Base-by-base conservation (phyloP, 345 rosid species). In the Abelmoschus esculentus region DNA sequence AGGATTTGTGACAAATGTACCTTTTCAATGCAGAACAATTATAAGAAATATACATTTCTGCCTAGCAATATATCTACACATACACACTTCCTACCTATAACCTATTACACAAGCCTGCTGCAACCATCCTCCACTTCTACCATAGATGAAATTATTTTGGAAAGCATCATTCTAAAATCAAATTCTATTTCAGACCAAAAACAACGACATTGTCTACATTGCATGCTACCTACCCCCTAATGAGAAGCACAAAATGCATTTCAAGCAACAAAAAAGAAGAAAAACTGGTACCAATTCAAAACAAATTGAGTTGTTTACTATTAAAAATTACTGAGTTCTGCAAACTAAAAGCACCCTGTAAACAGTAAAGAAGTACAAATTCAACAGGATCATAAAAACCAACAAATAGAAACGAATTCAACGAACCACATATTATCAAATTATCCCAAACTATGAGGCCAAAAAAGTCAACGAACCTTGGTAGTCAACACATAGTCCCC, bases 401-500 rank as follows among this genome's bases (percentile, higher is more conserved):
- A 22, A 22, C 26, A 22, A 22, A 22, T 7, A 61, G 65, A 34
- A 15, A 61, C 14, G 22, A 15, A 49, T 28, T 34, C 44, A 67
- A 34, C 3, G 13, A 66, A 15, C 19, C 13, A 11, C 34, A 1
- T 9, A 66, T 36, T 7, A 49, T 66, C 70, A 49, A 18, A 52
- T 36, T 52, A 31, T 53, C 3, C 7, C 31, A 32, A n/a, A 29
- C n/a, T 32, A n/a, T 29, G 2, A 34, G 29, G 9, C 31, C 61
- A n/a, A 55, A 12, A 22, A 5, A n/a, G 26, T 11, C 1, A 40
- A 26, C 28, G 18, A 49, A 88, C 90, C 93, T 85, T 86, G n/a
- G 86, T 73, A 58, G 81, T 61, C 79, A 85, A 73, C 19, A n/a
- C 65, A 70, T 72, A 81, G 4, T 82, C 80, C 6, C 81, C 83